Conservation (phyloP, 2,329 filamentous ascomycete genomes). For the Cadophora sp. region DNA sequence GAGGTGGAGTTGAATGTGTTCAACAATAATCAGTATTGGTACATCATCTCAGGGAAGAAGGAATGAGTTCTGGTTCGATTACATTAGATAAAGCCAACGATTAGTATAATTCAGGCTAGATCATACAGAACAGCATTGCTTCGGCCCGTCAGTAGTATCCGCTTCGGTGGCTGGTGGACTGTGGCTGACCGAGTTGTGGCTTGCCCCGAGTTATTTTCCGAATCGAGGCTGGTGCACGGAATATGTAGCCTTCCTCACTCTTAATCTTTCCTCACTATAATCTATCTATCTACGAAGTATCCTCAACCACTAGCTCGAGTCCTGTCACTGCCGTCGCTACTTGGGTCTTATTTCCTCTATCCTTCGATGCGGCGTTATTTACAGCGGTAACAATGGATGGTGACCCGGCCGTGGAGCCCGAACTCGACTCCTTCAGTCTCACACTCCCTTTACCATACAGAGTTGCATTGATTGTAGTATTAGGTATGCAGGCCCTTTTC, state of each 20-base stretch:
- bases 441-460: constrained; percentile 89
- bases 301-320: constrained; percentile 7
- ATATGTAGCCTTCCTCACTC: constrained; percentile 6
- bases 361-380: constrained; percentile 41
- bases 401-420: constrained; percentile 72
- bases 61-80: neutral
- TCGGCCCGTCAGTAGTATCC: neutral
- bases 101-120: too few species aligned
- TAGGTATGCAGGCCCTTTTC: constrained; percentile 65
- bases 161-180: neutral
- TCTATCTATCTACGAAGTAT: neutral
- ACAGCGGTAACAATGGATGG: constrained; percentile 65
- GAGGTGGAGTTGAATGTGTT: constrained; percentile 27
- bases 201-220: constrained; percentile 1
- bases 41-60: constrained; percentile 24
- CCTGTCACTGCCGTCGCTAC: constrained; percentile 40
- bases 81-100: neutral
- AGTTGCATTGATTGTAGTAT: constrained; percentile 82
- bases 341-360: constrained; percentile 20
- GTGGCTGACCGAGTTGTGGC: constrained; percentile 6
- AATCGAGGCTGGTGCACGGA: neutral
- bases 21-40: constrained; percentile 33
- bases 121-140: too few species aligned
- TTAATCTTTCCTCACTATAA: neutral
- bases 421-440: constrained; percentile 86